Base-by-base conservation (phyloP, 2,329 filamentous ascomycete genomes). In the Fusarium burgessii region DNA sequence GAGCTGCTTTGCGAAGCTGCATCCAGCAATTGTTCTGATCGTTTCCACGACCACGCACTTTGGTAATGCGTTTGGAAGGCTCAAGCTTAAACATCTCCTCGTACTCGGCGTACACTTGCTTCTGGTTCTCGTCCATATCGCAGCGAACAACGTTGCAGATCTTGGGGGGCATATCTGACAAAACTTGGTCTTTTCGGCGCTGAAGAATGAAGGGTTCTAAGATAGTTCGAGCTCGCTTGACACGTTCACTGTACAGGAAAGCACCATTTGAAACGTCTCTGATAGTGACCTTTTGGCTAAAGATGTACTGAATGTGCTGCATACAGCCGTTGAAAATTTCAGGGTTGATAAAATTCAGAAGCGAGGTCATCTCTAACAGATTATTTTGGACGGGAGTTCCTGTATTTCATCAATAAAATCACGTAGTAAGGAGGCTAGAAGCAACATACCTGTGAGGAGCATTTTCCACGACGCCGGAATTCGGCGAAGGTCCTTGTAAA, bases 381-480 rank as follows among this genome's bases (percentile, higher is more conserved):
- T 98, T 98, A 82, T 99, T 97, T 79, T 97, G 93, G 4, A 99
- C 87, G 0, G 96, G 96, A 1, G 96, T 99, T 43, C 96, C 96
- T 32, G 91, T 93, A 29, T 38, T n/a, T 9, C 32, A 43, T 79
- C 42, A 80, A 73, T 33, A 54, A 35, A 10, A 41, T 12, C 23
- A 15, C 36, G 17, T 11, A 17, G 7, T 18, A 23, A 13, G 8
- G 18, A 9, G 17, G 25, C 32, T 14, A 10, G 38, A 43, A 11
- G 13, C 5, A 25, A 42, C 68, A 50, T 74, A 81, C 80, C 80
- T 15, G 82, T 83, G 13, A 99, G 87, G 7, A 99, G 86, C 54
- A 99, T 88, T 68, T 94, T 91, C 86, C 96, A 98, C n/a, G 89
- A 84, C 0, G 94, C 91, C 0, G 88, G 88, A 58, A 99, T 94